Evolutionary conservation across 306 rosid species (phyloP), one percentile per base, ranked within the genome.

Genomic region (Vicia villosa): DNA sequence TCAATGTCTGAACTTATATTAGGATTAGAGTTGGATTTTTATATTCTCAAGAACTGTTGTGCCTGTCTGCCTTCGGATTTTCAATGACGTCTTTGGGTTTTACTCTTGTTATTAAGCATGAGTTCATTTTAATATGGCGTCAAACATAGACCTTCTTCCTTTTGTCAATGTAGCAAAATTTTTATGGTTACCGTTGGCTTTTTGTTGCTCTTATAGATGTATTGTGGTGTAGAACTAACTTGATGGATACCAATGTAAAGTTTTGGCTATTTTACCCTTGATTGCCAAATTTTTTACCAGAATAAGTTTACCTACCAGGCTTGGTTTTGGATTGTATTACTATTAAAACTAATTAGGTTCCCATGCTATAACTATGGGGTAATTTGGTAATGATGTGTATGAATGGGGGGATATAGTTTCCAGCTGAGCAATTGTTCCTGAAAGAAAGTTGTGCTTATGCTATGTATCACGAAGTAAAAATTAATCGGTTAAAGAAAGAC

Each of bases 311-410:
- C 16, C 34, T 15, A 41, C 30, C 28, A 14, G 15, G 46, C 46
- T 41, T 41, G 14, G 14, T 10, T 74, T 43, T 65, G 22, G 54
- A 5, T 5, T 32, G 38, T n/a, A n/a, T n/a, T n/a, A n/a, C n/a
- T 19, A 54, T 66, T 65, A 8, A 55, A 65, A 16, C 24, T 58
- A n/a, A 58, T 13, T 5, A 46, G 40, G 68, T 28, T 57, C 6
- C 19, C 45, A 10, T 42, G 59, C 38, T 43, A 9, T 65, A 19
- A 28, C 40, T 32, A 32, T 3, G 11, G 34, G 36, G 36, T 20
- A 67, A 32, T 47, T 24, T 56, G 68, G 45, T 75, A 32, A 30
- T 30, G 5, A 30, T 21, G 36, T 58, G 21, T 67, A 52, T 58
- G 16, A 57, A 58, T 43, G n/a, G 30, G 40, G 5, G 22, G 15